Evolutionary conservation across 371 early-diverging fungal species (phyloP).

Genomic region (Mortierella sp.): DNA sequence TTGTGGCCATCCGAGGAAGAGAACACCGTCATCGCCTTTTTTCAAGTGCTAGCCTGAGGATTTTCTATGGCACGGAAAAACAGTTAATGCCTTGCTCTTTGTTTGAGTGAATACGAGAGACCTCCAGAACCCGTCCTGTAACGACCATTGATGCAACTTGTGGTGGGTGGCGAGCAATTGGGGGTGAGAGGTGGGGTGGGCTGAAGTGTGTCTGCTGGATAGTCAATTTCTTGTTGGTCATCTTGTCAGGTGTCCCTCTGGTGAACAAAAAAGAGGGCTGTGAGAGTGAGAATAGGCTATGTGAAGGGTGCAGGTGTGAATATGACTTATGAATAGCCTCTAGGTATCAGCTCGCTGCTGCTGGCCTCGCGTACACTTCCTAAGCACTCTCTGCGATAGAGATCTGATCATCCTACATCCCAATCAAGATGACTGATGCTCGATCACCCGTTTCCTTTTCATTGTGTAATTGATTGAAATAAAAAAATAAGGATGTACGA

Average conservation of each 20-base stretch:
- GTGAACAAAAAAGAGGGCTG: background rate
- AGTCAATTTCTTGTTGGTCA: background rate
- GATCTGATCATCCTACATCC: background rate
- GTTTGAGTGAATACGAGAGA: background rate
- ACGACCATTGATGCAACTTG: background rate
- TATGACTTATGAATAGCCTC: background rate
- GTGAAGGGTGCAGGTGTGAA: background rate
- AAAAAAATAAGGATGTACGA: background rate
- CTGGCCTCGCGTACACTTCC: too few relatives aligned
- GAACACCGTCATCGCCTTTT: background rate
- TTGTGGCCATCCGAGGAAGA: slow-evolving; percentile 1
- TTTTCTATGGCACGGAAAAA: background rate
- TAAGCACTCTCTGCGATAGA: background rate
- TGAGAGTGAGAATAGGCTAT: background rate
- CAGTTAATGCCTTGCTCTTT: background rate
- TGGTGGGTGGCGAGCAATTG: background rate
- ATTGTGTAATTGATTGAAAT: background rate
- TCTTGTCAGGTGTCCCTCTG: background rate
- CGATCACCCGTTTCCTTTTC: background rate
- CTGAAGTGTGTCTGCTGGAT: background rate
- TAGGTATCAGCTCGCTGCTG: background rate
- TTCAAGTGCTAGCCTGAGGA: background rate
- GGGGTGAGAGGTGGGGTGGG: background rate
- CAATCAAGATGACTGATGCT: background rate
- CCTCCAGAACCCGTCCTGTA: background rate